Evolutionary conservation across 257 asterid genomes (phyloP).

Genomic region (Scutellaria barbata): DNA sequence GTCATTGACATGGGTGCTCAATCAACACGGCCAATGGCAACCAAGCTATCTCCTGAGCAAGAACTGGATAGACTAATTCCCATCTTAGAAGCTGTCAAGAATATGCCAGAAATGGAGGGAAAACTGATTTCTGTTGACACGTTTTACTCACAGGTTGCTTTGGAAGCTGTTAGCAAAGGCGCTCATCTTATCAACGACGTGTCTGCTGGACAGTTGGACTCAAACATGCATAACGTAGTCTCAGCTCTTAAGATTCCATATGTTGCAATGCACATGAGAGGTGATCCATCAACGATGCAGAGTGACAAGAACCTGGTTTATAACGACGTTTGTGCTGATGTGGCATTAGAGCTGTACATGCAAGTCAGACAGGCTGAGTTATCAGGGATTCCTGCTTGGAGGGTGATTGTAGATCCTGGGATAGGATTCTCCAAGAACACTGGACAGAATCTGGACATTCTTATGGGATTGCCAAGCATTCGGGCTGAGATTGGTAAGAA

Average conservation of each 20-base stretch:
- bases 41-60: slow-evolving; percentile 68
- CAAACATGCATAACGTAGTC: slow-evolving; percentile 55
- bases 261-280: slow-evolving; percentile 89
- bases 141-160: slow-evolving; percentile 76
- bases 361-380: slow-evolving; percentile 72
- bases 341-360: slow-evolving; percentile 60
- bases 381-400: slow-evolving; percentile 93
- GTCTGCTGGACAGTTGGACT: slow-evolving; percentile 74
- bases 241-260: slow-evolving; percentile 74
- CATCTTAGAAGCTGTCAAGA: slow-evolving; percentile 64
- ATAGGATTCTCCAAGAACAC: slow-evolving; percentile 91
- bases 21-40: slow-evolving; percentile 91
- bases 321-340: slow-evolving; percentile 62
- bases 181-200: slow-evolving; percentile 83
- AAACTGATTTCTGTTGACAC: slow-evolving; percentile 84
- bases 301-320: slow-evolving; percentile 61
- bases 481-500: slow-evolving; percentile 60
- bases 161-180: slow-evolving; percentile 72
- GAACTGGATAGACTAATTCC: slow-evolving; percentile 84
- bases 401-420: slow-evolving; percentile 85
- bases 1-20: slow-evolving; percentile 93
- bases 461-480: slow-evolving; percentile 55
- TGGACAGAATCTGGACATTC: slow-evolving; percentile 71
- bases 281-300: slow-evolving; percentile 90
- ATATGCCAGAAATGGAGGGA: slow-evolving; percentile 80